A percentile compares a stretch with the other conserved stretches of the same genome.
These are phyloP conservation scores for Abelmoschus esculentus DNA, from an alignment of 345 rosid genomes.

Conservation along the genomic window DNA sequence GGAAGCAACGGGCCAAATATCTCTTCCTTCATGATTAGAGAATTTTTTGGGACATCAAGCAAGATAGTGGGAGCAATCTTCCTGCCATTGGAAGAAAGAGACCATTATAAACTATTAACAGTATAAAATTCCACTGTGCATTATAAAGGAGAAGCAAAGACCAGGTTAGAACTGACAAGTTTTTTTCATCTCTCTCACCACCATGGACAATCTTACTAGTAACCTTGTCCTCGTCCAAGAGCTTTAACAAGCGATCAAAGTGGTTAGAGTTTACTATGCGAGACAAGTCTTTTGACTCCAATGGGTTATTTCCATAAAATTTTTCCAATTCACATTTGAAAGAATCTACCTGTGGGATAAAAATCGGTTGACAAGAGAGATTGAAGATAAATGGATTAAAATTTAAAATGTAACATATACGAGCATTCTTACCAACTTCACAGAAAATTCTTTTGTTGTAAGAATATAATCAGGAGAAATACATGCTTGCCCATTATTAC, in stretches of 20 bases:
- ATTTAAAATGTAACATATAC: conserved; percentile 9
- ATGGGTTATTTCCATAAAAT: conserved; percentile 69
- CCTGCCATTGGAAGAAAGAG: conserved; percentile 31
- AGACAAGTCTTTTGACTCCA: conserved; percentile 80
- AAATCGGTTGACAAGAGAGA: conserved; percentile 8
- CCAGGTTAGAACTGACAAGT: conserved; percentile 52
- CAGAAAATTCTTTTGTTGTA: conserved; percentile 65
- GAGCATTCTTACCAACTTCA: conserved; percentile 54
- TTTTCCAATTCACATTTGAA: conserved; percentile 54
- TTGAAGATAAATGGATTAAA: conserved; percentile 10
- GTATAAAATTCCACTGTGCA: not conserved
- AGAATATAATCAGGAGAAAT: conserved; percentile 78
- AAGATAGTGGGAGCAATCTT: conserved; percentile 81
- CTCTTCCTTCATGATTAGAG: conserved; percentile 83
- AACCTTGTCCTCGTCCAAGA: conserved; percentile 80
- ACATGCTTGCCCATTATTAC: conserved; percentile 91
- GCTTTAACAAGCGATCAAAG: conserved; percentile 66
- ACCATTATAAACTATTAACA: not conserved
- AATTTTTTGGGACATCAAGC: conserved; percentile 69
- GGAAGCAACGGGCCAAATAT: conserved; percentile 98
- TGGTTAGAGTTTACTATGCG: conserved; percentile 76
- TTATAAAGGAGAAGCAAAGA: not conserved
- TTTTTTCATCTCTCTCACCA: conserved; percentile 61
- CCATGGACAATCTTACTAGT: conserved; percentile 73
- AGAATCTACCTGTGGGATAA: conserved; percentile 43